Percentiles rank a stretch among this genome's conserved stretches.
Conservation (phyloP, 768 basidiomycete species). For the Clathrus columnatus region DNA sequence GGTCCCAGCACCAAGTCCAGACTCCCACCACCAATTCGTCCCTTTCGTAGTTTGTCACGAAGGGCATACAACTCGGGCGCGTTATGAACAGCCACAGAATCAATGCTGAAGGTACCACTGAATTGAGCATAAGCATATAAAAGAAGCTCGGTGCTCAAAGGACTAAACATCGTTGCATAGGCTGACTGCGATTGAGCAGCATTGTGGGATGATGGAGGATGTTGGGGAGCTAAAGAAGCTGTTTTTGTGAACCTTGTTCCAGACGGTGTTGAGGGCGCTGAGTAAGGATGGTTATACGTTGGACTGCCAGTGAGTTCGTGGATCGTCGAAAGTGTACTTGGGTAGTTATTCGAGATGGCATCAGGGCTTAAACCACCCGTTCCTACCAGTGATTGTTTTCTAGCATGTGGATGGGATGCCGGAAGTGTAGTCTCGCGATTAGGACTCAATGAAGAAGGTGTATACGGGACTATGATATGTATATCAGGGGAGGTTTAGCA, state of each 20-base stretch:
- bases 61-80: slow-evolving; percentile 11
- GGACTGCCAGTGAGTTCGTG: slow-evolving; percentile 23
- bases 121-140: slow-evolving; percentile 83
- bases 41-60: slow-evolving; percentile 9
- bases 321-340: slow-evolving; percentile 31
- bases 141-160: slow-evolving; percentile 54
- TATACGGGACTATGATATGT: background rate
- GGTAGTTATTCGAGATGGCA: slow-evolving; percentile 17
- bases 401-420: slow-evolving; percentile 60
- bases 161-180: slow-evolving; percentile 36
- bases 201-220: background rate
- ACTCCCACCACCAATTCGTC: slow-evolving; percentile 51
- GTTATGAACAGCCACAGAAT: slow-evolving; percentile 30
- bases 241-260: slow-evolving; percentile 15
- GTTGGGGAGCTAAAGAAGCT: background rate
- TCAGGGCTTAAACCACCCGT: slow-evolving; percentile 27
- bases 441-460: slow-evolving; percentile 4
- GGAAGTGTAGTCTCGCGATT: slow-evolving; percentile 6
- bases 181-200: slow-evolving; percentile 28
- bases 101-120: slow-evolving; percentile 54
- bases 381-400: slow-evolving; percentile 58
- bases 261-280: slow-evolving; percentile 20
- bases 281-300: slow-evolving; percentile 39
- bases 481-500: background rate
- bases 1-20: slow-evolving; percentile 64